These are phyloP conservation scores for Aspergillus sclerotialis DNA, from an alignment of 2,329 filamentous ascomycete genomes.

Conservation along the genomic window DNA sequence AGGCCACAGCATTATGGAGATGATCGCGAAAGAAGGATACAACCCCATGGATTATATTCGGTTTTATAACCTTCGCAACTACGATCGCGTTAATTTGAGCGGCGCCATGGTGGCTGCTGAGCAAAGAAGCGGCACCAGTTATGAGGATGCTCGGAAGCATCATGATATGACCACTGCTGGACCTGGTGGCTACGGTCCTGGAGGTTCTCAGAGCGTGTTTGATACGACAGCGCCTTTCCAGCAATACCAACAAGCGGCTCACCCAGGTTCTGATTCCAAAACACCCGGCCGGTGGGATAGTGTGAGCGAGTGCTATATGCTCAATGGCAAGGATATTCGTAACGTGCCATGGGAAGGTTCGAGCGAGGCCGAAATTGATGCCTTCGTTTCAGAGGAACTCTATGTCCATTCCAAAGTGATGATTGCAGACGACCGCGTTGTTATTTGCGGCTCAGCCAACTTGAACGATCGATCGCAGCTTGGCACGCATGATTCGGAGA, in stretches of 20 bases:
- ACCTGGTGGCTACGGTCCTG: constrained; percentile 37
- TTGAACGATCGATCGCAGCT: too few relatives aligned
- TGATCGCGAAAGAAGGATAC: constrained; percentile 66
- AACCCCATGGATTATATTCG: constrained; percentile 81
- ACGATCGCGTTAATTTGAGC: constrained; percentile 71
- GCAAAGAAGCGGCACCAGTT: constrained; percentile 37
- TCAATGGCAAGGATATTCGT: constrained; percentile 63
- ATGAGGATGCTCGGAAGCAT: constrained; percentile 38
- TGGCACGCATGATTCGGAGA: constrained; percentile 83
- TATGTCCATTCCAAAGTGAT: too few relatives aligned
- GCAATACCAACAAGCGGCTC: constrained; percentile 65
- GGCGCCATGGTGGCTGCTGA: constrained; percentile 30
- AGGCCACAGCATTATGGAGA: constrained; percentile 81
- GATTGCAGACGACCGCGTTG: too few relatives aligned
- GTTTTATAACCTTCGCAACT: constrained; percentile 88
- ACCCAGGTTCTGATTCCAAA: constrained; percentile 43
- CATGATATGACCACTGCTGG: constrained; percentile 40
- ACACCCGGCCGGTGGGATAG: constrained; percentile 61
- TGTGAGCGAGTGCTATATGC: constrained; percentile 77
- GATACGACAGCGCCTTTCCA: constrained; percentile 47
- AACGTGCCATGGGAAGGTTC: constrained; percentile 53
- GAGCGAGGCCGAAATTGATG: constrained; percentile 52
- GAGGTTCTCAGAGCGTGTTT: constrained; percentile 23
- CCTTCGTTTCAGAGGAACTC: constrained; percentile 57
- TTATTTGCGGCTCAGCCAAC: constrained; percentile 79